phyloP scores from a whole-genome alignment of 2,329 filamentous ascomycete genomes.

The Talaromyces amestolkiae region DNA sequence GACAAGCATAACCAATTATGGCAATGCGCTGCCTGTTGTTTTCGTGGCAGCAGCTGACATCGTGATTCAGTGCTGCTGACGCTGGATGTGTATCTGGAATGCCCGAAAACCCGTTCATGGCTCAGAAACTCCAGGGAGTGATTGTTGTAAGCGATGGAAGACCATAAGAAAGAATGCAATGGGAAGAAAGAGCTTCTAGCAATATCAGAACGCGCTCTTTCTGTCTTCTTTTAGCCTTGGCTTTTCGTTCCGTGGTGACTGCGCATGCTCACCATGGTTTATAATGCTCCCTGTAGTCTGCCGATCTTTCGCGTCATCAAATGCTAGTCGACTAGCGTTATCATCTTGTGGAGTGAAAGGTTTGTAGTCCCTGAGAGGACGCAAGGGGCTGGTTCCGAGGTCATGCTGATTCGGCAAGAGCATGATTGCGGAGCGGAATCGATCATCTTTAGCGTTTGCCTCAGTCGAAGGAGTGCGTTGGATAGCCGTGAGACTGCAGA shows the following conservation, averaged over 20 bases:
- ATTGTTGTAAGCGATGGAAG: background rate
- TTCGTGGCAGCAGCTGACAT: background rate
- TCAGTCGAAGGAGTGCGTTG: background rate
- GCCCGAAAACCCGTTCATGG: conserved; percentile 10
- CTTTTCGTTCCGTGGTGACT: background rate
- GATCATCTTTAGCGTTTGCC: background rate
- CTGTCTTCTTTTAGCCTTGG: background rate
- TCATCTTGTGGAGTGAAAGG: background rate
- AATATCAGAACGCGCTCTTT: background rate
- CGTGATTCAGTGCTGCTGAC: conserved; percentile 22
- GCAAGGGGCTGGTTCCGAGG: conserved; percentile 6
- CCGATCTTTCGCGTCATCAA: conserved; percentile 3
- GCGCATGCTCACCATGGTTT: background rate
- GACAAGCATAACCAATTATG: conserved; percentile 20
- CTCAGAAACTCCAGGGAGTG: background rate
- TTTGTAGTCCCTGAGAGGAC: background rate
- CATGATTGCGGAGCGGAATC: background rate
- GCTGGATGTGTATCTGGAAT: conserved; percentile 1
- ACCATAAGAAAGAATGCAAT: conserved; percentile 5
- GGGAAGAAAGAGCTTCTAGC: background rate
- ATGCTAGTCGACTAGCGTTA: background rate
- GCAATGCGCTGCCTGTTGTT: conserved; percentile 7
- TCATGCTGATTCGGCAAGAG: conserved; percentile 4
- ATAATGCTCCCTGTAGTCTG: conserved; percentile 5
- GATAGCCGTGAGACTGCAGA: background rate